These are phyloP conservation scores for Termitomyces sp. DNA, from an alignment of 768 basidiomycete genomes.

Conservation along the genomic window DNA sequence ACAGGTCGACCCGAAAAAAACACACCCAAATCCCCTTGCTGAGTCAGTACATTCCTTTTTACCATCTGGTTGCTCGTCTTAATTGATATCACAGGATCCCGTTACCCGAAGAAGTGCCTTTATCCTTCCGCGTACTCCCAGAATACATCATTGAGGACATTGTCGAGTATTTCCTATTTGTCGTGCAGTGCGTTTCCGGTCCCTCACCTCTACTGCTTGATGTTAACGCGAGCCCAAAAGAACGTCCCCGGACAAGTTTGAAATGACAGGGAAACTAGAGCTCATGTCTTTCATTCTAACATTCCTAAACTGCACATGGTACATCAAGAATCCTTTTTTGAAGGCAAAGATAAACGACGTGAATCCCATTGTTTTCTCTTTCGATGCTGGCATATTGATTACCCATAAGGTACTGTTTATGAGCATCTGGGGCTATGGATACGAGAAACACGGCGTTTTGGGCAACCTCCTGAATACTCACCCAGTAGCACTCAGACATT, in stretches of 20 bases:
- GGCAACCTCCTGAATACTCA: constrained; percentile 82
- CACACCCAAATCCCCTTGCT: constrained; percentile 65
- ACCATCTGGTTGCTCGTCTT: neutral
- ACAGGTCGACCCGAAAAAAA: constrained; percentile 74
- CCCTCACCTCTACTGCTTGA: neutral
- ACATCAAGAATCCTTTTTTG: constrained; percentile 97
- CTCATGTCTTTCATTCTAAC: constrained; percentile 84
- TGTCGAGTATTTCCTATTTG: constrained; percentile 82
- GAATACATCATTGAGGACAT: constrained; percentile 95
- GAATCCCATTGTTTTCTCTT: constrained; percentile 12
- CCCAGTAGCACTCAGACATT: constrained; percentile 76
- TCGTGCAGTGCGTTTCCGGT: constrained; percentile 58
- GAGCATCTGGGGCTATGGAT: constrained; percentile 62
- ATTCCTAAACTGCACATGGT: constrained; percentile 92
- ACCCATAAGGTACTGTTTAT: constrained; percentile 62
- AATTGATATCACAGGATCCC: constrained; percentile 57
- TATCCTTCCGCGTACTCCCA: constrained; percentile 81
- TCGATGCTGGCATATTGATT: neutral
- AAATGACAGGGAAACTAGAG: constrained; percentile 80
- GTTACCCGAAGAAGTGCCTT: constrained; percentile 78
- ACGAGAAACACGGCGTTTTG: constrained; percentile 67
- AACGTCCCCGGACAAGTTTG: constrained; percentile 72
- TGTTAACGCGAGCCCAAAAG: constrained; percentile 24
- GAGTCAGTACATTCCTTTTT: constrained; percentile 42
- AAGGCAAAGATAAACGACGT: constrained; percentile 96